Percentiles rank a stretch among this genome's conserved stretches.
phyloP scores from a whole-genome alignment of 148 eudicot species.

The Vaccinium darrowii region DNA sequence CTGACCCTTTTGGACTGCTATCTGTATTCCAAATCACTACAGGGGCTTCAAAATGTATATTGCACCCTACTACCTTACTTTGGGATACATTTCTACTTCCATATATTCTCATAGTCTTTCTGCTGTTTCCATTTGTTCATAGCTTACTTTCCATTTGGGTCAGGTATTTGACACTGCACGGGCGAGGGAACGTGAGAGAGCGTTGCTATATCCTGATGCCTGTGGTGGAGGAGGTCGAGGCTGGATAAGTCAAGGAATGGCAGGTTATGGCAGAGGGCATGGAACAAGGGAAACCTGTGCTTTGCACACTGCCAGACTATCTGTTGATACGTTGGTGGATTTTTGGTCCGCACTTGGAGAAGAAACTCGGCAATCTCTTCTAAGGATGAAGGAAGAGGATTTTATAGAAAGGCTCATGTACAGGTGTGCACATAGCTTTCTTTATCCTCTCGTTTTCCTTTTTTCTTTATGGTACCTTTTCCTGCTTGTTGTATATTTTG shows the following conservation, averaged over 20 bases:
- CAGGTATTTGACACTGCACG: conserved; percentile 98
- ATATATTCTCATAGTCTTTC: background rate
- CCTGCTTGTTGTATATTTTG: background rate
- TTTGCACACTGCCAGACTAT: conserved; percentile 92
- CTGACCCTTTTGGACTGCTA: conserved; percentile 90
- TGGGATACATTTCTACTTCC: background rate
- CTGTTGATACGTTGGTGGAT: conserved; percentile 96
- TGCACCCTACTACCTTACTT: background rate
- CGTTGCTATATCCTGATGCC: conserved; percentile 93
- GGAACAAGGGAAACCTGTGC: conserved; percentile 97
- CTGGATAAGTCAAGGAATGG: conserved; percentile 93
- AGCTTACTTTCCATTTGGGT: conserved; percentile 23
- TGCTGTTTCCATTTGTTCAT: conserved; percentile 15
- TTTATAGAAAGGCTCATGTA: conserved; percentile 93
- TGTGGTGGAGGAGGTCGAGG: conserved; percentile 98
- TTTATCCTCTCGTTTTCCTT: background rate
- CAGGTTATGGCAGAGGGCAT: conserved; percentile 89
- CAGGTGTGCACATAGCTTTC: conserved; percentile 50
- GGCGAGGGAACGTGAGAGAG: conserved; percentile 92
- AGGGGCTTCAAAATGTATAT: conserved; percentile 83
- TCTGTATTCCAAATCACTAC: conserved; percentile 64
- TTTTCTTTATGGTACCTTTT: background rate
- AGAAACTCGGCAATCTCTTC: conserved; percentile 82
- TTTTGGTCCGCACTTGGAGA: conserved; percentile 99
- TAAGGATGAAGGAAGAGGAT: conserved; percentile 98